These are phyloP conservation scores for Athelia psychrophila DNA, from an alignment of 1,284 basidiomycete species.

Conservation along the genomic window DNA sequence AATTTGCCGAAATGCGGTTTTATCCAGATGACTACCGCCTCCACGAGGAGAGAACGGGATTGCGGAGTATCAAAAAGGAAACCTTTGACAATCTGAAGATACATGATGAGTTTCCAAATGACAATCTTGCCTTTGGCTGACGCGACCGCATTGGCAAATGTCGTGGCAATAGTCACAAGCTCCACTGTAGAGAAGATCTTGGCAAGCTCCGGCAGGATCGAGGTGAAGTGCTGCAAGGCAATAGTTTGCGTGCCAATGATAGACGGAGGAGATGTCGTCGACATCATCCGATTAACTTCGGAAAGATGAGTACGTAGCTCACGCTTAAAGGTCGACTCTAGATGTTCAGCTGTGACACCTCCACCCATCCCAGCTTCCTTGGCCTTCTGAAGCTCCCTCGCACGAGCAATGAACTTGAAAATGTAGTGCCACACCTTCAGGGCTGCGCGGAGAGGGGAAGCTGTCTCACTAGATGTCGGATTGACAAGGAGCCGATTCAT, in stretches of 20 bases:
- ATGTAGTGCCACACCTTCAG: slow-evolving; percentile 97
- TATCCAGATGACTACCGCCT: slow-evolving; percentile 89
- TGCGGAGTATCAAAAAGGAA: slow-evolving; percentile 84
- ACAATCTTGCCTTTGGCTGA: slow-evolving; percentile 83
- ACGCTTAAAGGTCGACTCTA: slow-evolving; percentile 83
- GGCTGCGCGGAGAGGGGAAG: slow-evolving; percentile 79
- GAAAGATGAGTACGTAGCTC: slow-evolving; percentile 75
- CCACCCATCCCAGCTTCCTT: slow-evolving; percentile 78
- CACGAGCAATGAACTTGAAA: slow-evolving; percentile 90
- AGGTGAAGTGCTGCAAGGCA: slow-evolving; percentile 91
- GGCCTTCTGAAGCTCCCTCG: slow-evolving; percentile 83
- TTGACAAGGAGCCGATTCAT: slow-evolving; percentile 83
- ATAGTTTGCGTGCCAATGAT: slow-evolving; percentile 96
- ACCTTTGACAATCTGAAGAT: slow-evolving; percentile 87
- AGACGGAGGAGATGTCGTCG: slow-evolving; percentile 70
- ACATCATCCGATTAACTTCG: slow-evolving; percentile 91
- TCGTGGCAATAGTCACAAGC: slow-evolving; percentile 81
- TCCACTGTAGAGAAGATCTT: slow-evolving; percentile 81
- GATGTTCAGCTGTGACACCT: slow-evolving; percentile 79
- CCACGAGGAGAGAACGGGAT: slow-evolving; percentile 80
- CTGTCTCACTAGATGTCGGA: slow-evolving; percentile 73
- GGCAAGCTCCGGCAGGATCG: slow-evolving; percentile 84
- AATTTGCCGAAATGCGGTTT: slow-evolving; percentile 94
- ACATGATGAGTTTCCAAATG: slow-evolving; percentile 93
- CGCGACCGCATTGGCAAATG: slow-evolving; percentile 84